Conservation (phyloP, 2,329 filamentous ascomycete genomes). For the Apiospora saccharicola region DNA sequence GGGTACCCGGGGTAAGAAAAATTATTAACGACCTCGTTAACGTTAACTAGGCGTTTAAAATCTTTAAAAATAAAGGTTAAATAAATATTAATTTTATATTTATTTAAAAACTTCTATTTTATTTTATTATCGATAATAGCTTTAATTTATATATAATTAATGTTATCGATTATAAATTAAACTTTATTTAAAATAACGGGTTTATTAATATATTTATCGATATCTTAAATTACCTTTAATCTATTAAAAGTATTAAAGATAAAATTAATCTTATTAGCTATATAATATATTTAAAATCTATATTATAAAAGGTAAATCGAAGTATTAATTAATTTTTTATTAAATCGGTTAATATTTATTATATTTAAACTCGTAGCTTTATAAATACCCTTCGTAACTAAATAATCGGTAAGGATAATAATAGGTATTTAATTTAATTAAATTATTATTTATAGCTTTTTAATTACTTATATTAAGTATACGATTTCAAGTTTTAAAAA, state of each 20-base stretch:
- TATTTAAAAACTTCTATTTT: neutral
- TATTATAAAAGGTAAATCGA: neutral
- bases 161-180: neutral
- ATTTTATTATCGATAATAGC: neutral
- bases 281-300: no score
- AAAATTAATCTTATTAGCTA: no score
- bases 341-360: slow-evolving; percentile 3
- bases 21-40: neutral
- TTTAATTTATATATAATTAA: neutral
- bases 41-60: neutral
- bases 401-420: neutral
- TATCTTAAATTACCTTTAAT: no score
- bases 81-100: neutral
- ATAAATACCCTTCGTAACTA: neutral
- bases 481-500: neutral
- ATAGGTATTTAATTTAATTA: neutral
- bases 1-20: neutral
- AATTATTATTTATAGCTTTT: neutral
- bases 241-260: no score
- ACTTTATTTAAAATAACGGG: no score
- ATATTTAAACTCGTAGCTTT: neutral
- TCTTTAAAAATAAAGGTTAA: no score
- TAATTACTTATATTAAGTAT: neutral
- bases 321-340: neutral
- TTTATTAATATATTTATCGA: no score